Percentiles rank a stretch among this genome's conserved stretches.
phyloP scores from a whole-genome alignment of 2,329 filamentous ascomycete species.

The Pleurostoma richardsiae region DNA sequence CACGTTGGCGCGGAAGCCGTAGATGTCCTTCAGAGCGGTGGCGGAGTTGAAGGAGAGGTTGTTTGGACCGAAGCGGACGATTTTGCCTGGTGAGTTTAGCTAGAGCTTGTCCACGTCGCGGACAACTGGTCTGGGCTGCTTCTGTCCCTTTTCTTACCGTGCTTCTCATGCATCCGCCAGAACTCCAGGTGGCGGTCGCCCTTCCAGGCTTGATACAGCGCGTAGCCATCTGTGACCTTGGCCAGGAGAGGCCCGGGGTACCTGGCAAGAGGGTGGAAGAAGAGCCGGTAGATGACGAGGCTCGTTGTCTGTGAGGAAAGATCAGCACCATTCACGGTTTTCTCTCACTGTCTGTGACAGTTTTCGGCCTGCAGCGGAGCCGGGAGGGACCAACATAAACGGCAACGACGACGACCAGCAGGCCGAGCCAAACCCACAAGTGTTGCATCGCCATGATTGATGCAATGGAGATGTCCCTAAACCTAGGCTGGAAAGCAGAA shows the following conservation, averaged over 20 bases:
- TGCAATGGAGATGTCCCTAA: conserved; percentile 4
- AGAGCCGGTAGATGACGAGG: conserved; percentile 50
- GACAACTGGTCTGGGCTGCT: no score
- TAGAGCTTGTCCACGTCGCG: no score
- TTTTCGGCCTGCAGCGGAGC: not conserved
- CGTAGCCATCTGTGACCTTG: conserved; percentile 58
- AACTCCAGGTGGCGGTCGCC: conserved; percentile 72
- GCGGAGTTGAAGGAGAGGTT: conserved; percentile 72
- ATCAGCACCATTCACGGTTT: not conserved
- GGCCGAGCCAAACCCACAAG: conserved; percentile 32
- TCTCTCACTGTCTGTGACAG: not conserved
- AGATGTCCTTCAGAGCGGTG: conserved; percentile 61
- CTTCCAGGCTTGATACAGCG: conserved; percentile 69
- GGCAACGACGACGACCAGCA: conserved; percentile 25
- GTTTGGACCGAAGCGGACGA: conserved; percentile 76
- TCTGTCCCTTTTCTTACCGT: conserved; percentile 43
- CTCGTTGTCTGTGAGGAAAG: conserved; percentile 24
- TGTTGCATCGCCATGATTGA: conserved; percentile 26
- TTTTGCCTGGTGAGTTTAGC: conserved; percentile 34
- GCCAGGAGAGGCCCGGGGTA: conserved; percentile 61
- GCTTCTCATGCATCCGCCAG: conserved; percentile 63
- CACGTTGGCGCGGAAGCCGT: conserved; percentile 59
- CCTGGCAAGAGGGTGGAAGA: conserved; percentile 59
- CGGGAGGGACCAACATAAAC: conserved; percentile 33
- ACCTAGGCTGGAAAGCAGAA: not conserved